Evolutionary conservation across 139 green algal genomes (phyloP).

Genomic region (Auxenochlorella pyrenoidosa): DNA sequence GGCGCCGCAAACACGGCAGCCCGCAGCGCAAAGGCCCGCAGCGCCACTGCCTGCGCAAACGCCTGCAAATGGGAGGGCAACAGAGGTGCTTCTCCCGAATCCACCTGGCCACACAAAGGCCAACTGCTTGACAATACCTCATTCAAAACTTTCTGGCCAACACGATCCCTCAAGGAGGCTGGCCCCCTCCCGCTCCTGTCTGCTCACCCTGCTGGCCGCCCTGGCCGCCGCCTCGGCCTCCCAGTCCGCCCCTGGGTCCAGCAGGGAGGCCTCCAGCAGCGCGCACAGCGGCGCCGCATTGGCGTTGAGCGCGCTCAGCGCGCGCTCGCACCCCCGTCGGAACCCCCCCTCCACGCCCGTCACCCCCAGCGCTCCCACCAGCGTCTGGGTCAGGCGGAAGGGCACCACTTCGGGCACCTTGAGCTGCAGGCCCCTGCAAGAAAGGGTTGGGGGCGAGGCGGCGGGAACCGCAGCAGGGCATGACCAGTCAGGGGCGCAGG

Average conservation of each 20-base stretch:
- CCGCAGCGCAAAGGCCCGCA: conserved; percentile 64
- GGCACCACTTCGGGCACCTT: conserved; percentile 92
- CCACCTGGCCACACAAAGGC: too few relatives aligned
- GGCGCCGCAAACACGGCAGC: too few relatives aligned
- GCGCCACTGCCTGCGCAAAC: conserved; percentile 61
- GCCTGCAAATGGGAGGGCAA: conserved; percentile 23
- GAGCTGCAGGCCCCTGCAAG: conserved; percentile 66
- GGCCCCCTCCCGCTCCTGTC: too few relatives aligned
- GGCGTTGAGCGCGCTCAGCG: conserved; percentile 49
- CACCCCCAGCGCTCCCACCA: conserved; percentile 59
- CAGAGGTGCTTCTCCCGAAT: background rate
- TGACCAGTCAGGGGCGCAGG: background rate
- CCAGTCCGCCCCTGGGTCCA: conserved; percentile 83
- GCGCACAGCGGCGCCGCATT: conserved; percentile 15
- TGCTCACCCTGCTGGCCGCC: conserved; percentile 8
- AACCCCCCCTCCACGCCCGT: conserved; percentile 69
- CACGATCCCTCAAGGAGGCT: too few relatives aligned
- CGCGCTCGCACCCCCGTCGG: conserved; percentile 41
- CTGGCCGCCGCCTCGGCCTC: conserved; percentile 29
- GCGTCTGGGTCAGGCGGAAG: conserved; percentile 84
- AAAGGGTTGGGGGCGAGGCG: background rate
- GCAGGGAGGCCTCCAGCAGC: conserved; percentile 74
- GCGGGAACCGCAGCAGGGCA: background rate
- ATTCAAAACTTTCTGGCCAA: too few relatives aligned
- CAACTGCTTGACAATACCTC: too few relatives aligned